Evolutionary conservation across 345 rosid genomes (phyloP), one percentile per base, ranked within the genome.

Genomic region (Eucalyptus cloeziana): DNA sequence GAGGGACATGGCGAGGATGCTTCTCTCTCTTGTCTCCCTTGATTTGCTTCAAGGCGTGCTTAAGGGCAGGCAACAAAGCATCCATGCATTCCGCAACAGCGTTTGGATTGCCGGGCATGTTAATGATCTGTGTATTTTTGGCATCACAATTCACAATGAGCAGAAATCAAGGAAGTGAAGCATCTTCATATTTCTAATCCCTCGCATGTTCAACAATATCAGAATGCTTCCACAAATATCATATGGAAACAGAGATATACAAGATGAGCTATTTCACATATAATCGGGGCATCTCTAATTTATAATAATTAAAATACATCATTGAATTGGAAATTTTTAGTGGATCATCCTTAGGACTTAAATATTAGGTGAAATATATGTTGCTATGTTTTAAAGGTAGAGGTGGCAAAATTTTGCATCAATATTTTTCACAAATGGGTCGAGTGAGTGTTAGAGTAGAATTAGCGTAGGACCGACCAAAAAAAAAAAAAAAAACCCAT

Each of bases 71-170:
- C 89, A 98, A 86, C 91, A 98, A 89, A 37, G 99, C 98, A 87
- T 96, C 98, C 98, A 95, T 95, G 92, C 99, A 98, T 92, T 98
- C 99, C 1, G 95, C 97, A 45, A 94, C 98, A 0, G 99, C 99
- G 88, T 98, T 97, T 49, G 98, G 99, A 92, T 98, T 98, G 86
- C 99, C 99, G 10, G 99, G 98, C 98, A 96, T 95, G 94, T 97
- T 96, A 94, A 98, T 97, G 54, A 98, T 97, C 99, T 97, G 88
- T 43, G 45, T 43, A 40, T 76, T 37, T 76, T 21, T n/a, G 54
- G 43, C 54, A 56, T 45, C 50, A 13, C 37, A 87, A 49, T 31
- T 17, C 15, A 22, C 51, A 87, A 49, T 40, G 14, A 76, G 47
- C n/a, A 7, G 5, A 17, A 64, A 56, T 37, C 56, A 69, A 76